Evolutionary conservation across 345 rosid genomes (phyloP).

Genomic region (Pugionium cornutum): DNA sequence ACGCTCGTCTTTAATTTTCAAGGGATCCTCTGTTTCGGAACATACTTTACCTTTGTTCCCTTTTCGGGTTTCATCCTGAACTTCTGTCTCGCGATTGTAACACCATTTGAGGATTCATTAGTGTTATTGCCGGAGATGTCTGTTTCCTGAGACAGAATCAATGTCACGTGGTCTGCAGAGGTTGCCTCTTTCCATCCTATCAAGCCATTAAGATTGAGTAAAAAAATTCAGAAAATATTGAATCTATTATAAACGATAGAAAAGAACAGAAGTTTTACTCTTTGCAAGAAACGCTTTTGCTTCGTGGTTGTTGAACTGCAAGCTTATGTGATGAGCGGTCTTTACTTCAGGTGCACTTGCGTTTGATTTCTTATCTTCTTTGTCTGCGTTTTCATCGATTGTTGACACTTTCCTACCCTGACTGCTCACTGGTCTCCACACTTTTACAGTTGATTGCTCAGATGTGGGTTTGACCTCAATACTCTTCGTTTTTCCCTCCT

Average conservation of each 20-base stretch:
- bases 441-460: slow-evolving; percentile 42
- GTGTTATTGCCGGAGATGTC: slow-evolving; percentile 38
- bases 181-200: slow-evolving; percentile 93
- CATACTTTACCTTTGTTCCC: slow-evolving; percentile 68
- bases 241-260: background rate
- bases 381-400: background rate
- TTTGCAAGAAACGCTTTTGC: slow-evolving; percentile 76
- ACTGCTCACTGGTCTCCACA: slow-evolving; percentile 48
- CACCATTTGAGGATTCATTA: slow-evolving; percentile 36
- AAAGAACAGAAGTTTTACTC: slow-evolving; percentile 47
- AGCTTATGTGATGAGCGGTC: slow-evolving; percentile 35
- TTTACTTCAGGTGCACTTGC: slow-evolving; percentile 19
- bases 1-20: slow-evolving; percentile 2
- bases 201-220: background rate
- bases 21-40: slow-evolving; percentile 62
- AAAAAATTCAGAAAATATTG: background rate
- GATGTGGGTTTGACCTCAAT: slow-evolving; percentile 22
- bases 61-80: slow-evolving; percentile 58
- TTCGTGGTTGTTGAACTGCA: slow-evolving; percentile 53
- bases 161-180: slow-evolving; percentile 61
- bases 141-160: slow-evolving; percentile 54
- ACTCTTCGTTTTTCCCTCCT: slow-evolving; percentile 49
- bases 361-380: slow-evolving; percentile 24
- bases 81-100: slow-evolving; percentile 42
- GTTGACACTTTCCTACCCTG: slow-evolving; percentile 37